phyloP scores from a whole-genome alignment of 2,329 filamentous ascomycete species.

The Cladosporium cucumerinum region DNA sequence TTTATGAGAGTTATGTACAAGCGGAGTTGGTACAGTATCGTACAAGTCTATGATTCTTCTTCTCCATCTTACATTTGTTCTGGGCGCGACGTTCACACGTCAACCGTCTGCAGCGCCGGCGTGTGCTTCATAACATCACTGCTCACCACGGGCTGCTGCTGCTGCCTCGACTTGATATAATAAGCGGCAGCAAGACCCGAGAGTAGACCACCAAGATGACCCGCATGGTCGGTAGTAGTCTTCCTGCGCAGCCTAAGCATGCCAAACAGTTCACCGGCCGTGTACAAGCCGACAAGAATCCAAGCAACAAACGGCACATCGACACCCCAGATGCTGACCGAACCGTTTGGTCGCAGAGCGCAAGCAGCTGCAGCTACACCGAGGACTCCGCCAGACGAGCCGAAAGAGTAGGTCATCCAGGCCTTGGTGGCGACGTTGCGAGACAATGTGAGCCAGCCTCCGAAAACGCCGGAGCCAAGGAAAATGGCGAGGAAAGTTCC shows the following conservation, averaged over 20 bases:
- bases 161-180: conserved; percentile 15
- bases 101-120: neutral
- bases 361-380: conserved; percentile 60
- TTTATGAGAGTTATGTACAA: neutral
- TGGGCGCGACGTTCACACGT: neutral
- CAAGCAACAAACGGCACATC: conserved; percentile 35
- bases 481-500: conserved; percentile 68
- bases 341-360: conserved; percentile 37
- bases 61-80: no score
- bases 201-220: conserved; percentile 36
- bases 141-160: neutral
- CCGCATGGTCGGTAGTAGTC: conserved; percentile 34
- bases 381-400: conserved; percentile 64
- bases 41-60: neutral
- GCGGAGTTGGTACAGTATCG: neutral
- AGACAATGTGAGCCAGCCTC: conserved; percentile 57
- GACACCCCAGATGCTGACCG: conserved; percentile 28
- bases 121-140: conserved; percentile 4
- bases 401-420: conserved; percentile 54
- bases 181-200: conserved; percentile 24
- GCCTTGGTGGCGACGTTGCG: conserved; percentile 43
- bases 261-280: conserved; percentile 26
- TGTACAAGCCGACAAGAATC: conserved; percentile 39
- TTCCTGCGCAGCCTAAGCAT: conserved; percentile 22
- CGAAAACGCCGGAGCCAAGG: conserved; percentile 55